phyloP scores from a whole-genome alignment of 495 filamentous ascomycete genomes.

The Hapsidospora chrysogenum region DNA sequence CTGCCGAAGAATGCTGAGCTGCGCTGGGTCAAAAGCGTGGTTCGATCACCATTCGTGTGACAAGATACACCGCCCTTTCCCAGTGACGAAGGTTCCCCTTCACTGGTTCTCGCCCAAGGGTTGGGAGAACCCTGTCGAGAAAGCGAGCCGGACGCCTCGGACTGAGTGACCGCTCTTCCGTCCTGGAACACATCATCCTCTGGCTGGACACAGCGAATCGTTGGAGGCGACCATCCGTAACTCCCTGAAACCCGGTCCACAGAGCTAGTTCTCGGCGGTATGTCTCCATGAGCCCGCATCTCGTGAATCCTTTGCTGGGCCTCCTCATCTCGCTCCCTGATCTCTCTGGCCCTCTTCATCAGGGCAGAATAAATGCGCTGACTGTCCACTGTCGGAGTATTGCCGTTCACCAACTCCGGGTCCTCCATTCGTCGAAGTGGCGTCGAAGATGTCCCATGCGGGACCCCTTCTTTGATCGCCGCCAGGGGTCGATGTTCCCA shows the following conservation, averaged over 20 bases:
- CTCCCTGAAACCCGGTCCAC: background rate
- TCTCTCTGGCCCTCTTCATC: constrained; percentile 44
- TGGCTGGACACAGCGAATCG: constrained; percentile 9
- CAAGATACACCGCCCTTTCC: background rate
- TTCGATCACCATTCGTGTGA: background rate
- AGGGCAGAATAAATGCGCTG: constrained; percentile 58
- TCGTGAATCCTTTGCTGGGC: background rate
- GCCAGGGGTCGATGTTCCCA: constrained; percentile 43
- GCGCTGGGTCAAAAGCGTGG: constrained; percentile 8
- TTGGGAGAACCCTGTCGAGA: background rate
- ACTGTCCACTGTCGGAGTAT: constrained; percentile 29
- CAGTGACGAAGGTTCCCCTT: too few relatives aligned
- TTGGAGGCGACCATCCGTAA: constrained; percentile 11
- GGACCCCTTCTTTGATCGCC: constrained; percentile 46
- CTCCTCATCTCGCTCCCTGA: constrained; percentile 5
- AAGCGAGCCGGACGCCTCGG: constrained; percentile 3
- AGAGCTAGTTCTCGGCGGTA: constrained; percentile 4
- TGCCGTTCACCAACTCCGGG: background rate
- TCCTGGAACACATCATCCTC: constrained; percentile 5
- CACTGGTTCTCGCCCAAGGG: background rate
- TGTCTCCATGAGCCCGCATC: background rate
- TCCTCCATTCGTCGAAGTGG: constrained; percentile 7
- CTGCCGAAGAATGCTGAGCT: constrained; percentile 25
- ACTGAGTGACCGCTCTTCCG: too few relatives aligned
- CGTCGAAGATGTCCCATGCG: constrained; percentile 27